Base-by-base conservation (phyloP, 805 yeast genomes). In the Cyberlindnera galapagoensis region DNA sequence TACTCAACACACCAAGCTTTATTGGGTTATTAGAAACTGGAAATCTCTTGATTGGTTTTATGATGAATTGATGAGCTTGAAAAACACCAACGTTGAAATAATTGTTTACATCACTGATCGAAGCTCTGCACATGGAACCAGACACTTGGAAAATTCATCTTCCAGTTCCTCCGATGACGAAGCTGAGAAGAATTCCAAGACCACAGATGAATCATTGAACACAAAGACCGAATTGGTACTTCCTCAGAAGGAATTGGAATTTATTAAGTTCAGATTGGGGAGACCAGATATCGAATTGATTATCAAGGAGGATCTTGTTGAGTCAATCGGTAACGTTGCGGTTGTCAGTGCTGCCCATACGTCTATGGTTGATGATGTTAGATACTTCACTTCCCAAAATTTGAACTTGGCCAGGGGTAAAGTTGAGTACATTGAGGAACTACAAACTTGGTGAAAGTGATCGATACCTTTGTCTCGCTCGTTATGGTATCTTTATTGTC, bases 1-100 rank as follows among this genome's bases (percentile, higher is more conserved):
- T 28, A 24, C 38, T 4, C 62, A 57, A 18, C 55, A 56, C 30
- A 54, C 64, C 24, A 69, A 72, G 40, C 62, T 83, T 35, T 61
- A 71, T 34, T 85, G 95, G 94, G 67, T 71, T 10, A 65, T 82
- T 13, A 63, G 77, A 35, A 72, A 74, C 30, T 62, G 66, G 44
- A 52, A 56, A 22, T 69, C 78, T 6, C 47, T 82, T 19, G 51
- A 49, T 11, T 74, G 77, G 77, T 72, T 74, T 46, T 37, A 44
- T 4, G 56, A 60, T 3, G 79, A 76, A 44, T 46, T 76, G 19
- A 40, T 42, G 7, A 43, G 49, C 36, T 44, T 71, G 34, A 38
- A 43, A 14, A 39, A 31, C 6, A 28, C 33, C 17, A 32, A 36
- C 18, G 34, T 35, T 6, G 31, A 40, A 20, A 37, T 45, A 7